Base-by-base conservation (phyloP, 495 filamentous ascomycete genomes). In the Talaromyces borbonicus region DNA sequence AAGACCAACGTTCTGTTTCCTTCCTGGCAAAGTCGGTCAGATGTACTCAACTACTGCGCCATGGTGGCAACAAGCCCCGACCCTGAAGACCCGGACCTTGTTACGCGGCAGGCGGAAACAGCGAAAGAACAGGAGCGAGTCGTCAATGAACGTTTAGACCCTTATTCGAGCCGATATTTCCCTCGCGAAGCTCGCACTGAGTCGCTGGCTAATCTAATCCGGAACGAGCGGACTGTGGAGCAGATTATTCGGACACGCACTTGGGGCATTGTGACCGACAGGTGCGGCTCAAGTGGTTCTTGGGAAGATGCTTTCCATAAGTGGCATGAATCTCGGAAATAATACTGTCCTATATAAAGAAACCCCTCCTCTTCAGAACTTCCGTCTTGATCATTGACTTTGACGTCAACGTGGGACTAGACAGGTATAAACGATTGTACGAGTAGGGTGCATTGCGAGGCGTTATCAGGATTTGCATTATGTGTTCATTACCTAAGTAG, bases 111-210 rank as follows among this genome's bases (percentile, higher is more conserved):
- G 52, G 73, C 78, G 0, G 87, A 94, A 60, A 76, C 77, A 22
- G 78, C 78, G 29, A 74, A 66, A 49, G 78, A 84, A 47, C 71
- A 80, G 43, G 87, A 95, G 56, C 71, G 80, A 43, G 72, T 90
- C 4, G 81, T 97, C 12, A 73, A 98, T 65, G 92, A 96, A 61
- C 70, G 92, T 48, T 62, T 97, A 46, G 92, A 98, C 64, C 92
- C 92, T 14, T 98, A 98, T 55, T 88, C 83, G 15, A 87, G 69
- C 18, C 72, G 90, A 22, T 94, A 83, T 56, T 90, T 88, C 49
- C 88, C 90, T 0, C 70, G 75, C 35, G 89, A 97, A 62, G 73
- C 85, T 35, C 72, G 90, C 47, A 93, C 90, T 1, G 87, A 98
- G 65, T 76, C 75, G 31, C 58, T 98, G 38, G 89, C 88, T 8